phyloP scores from a whole-genome alignment of 768 basidiomycete species.

The Mycena amicta region DNA sequence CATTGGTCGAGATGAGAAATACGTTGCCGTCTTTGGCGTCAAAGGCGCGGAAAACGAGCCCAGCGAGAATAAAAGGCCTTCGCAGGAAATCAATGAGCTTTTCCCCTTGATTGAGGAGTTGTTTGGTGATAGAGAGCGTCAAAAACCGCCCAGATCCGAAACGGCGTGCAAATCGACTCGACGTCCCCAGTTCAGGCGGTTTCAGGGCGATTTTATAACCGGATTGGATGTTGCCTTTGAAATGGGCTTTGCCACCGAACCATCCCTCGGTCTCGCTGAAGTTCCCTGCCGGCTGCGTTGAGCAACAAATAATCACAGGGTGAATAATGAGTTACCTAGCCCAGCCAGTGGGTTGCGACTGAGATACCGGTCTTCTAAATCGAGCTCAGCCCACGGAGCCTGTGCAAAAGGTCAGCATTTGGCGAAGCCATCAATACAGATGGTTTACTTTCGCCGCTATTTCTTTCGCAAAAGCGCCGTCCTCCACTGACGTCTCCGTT shows the following conservation, averaged over 20 bases:
- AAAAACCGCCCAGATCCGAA: constrained; percentile 68
- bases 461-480: constrained; percentile 42
- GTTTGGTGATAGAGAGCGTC: constrained; percentile 46
- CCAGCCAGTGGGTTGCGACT: constrained; percentile 34
- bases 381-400: constrained; percentile 67
- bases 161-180: constrained; percentile 56
- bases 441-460: constrained; percentile 33
- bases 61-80: constrained; percentile 55
- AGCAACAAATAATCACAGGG: too few species aligned
- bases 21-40: constrained; percentile 60
- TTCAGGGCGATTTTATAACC: constrained; percentile 48
- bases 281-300: too few species aligned
- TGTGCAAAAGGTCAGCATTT: constrained; percentile 26
- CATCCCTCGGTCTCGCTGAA: constrained; percentile 41
- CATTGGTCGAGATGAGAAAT: constrained; percentile 59
- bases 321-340: constrained; percentile 31
- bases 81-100: constrained; percentile 44
- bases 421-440: not conserved
- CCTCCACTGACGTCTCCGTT: constrained; percentile 3
- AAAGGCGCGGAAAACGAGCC: constrained; percentile 59
- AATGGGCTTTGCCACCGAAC: constrained; percentile 66
- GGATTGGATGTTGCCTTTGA: constrained; percentile 39
- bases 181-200: constrained; percentile 52
- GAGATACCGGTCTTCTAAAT: constrained; percentile 52
- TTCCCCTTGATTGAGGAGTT: constrained; percentile 30